These are phyloP conservation scores for Plasmodium gaboni DNA, from an alignment of 169 alveolate species.

Conservation along the genomic window DNA sequence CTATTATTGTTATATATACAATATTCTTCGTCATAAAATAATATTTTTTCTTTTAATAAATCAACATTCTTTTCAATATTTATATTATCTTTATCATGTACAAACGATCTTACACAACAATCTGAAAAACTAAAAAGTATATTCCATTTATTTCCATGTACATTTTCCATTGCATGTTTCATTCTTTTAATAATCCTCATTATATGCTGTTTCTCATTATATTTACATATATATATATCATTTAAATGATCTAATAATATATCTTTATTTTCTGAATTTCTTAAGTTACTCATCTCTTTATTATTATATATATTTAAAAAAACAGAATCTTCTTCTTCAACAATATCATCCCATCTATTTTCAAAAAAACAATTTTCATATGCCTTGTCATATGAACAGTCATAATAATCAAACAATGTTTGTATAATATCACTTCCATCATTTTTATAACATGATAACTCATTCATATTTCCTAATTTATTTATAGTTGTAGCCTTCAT, in stretches of 20 bases:
- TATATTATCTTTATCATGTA: constrained; percentile 19
- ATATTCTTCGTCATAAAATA: constrained; percentile 15
- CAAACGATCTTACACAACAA: constrained; percentile 33
- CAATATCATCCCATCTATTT: background rate
- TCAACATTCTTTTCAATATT: background rate
- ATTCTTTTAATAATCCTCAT: constrained; percentile 29
- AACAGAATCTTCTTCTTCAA: constrained; percentile 5
- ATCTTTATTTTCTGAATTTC: constrained; percentile 7
- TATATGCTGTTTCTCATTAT: constrained; percentile 15
- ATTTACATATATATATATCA: constrained; percentile 25
- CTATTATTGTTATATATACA: background rate
- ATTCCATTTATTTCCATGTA: constrained; percentile 49
- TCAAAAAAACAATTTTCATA: constrained; percentile 15
- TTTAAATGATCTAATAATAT: constrained; percentile 17
- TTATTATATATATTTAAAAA: background rate
- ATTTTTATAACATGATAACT: constrained; percentile 1
- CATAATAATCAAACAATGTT: constrained; percentile 2
- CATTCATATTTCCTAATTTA: background rate
- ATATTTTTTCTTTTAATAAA: constrained; percentile 2
- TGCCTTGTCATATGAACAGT: background rate
- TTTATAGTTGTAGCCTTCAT: constrained; percentile 1
- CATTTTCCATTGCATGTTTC: constrained; percentile 10
- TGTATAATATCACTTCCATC: background rate
- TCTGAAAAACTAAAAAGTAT: constrained; percentile 20
- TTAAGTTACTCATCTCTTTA: background rate